phyloP scores from a whole-genome alignment of 139 green algal genomes.

The Auxenochlorella protothecoides region DNA sequence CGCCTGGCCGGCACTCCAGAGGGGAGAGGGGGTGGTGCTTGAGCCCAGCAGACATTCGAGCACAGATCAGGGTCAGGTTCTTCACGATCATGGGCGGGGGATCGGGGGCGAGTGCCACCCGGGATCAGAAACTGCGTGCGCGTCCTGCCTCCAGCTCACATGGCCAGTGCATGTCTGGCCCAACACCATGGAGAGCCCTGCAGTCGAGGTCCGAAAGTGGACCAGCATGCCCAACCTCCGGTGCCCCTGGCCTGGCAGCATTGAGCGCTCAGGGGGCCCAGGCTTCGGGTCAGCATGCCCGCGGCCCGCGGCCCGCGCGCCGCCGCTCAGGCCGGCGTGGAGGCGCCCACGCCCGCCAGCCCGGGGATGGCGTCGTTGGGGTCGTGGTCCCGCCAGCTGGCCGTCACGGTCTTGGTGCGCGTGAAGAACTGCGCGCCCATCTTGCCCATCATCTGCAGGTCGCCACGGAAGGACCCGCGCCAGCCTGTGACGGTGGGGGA shows the following conservation, averaged over 20 bases:
- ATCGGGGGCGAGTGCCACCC: no score
- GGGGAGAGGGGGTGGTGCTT: no score
- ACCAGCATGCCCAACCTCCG: not conserved
- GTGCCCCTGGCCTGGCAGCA: not conserved
- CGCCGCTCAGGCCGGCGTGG: conserved; percentile 9
- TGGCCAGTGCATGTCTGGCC: not conserved
- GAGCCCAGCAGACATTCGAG: no score
- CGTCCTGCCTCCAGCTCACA: not conserved
- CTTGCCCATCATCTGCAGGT: conserved; percentile 72
- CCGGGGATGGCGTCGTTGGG: conserved; percentile 15
- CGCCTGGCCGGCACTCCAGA: no score
- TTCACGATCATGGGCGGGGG: no score
- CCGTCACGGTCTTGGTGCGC: conserved; percentile 87
- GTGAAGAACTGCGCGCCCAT: conserved; percentile 74
- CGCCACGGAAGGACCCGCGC: conserved; percentile 78
- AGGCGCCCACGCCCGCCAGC: conserved; percentile 28
- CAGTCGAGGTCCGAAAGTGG: no score
- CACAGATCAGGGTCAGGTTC: no score
- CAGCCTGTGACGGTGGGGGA: conserved; percentile 29
- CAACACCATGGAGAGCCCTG: not conserved
- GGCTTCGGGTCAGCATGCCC: no score
- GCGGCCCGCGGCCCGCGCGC: no score
- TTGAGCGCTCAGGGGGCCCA: not conserved
- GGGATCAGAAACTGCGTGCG: no score
- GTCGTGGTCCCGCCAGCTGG: conserved; percentile 51